Base-by-base conservation (phyloP, 148 eudicot genomes). In the Rhododendron henanense region DNA sequence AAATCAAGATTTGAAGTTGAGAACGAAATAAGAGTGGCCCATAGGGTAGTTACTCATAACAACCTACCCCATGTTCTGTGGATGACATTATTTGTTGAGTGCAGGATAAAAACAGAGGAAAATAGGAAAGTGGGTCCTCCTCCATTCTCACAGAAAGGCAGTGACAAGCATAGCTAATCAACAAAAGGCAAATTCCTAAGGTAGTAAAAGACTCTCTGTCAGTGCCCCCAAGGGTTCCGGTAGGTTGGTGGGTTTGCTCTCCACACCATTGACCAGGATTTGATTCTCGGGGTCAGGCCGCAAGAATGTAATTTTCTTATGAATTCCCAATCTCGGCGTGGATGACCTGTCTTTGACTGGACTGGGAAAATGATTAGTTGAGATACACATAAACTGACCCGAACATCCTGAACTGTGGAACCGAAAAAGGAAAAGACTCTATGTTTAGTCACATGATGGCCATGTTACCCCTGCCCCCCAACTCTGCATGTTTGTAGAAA, bases 11-110 rank as follows among this genome's bases (percentile, higher is more conserved):
- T 83, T 18, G n/a, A 51, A 84, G 10, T 8, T 83, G 45, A 78
- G 78, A 21, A 51, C 78, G 88, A 85, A 84, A 47, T 41, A 41
- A 41, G 73, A 73, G 44, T 79, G 89, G 92, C 85, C 92, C 90
- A 71, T 31, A 63, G 88, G 44, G 25, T 16, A 35, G 74, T 45
- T 45, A 55, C 83, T 3, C 6, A 79, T 80, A 28, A 48, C 85
- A 75, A 51, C 79, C 89, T 50, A 63, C 77, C 89, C 85, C 92
- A 90, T 88, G 92, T 90, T 90, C 92, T 85, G 84, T 85, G 90
- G 85, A 80, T 45, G 87, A 84, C 78, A 85, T 84, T 85, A 78
- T 87, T 33, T 85, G 83, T 8, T 61, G 82, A 33, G 76, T n/a
- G 78, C 45, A 41, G 71, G 85, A 87, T 83, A 53, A 15, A 74